Evolutionary conservation across 2,329 filamentous ascomycete genomes (phyloP).

Genomic region (Metarhizium guizhouense): DNA sequence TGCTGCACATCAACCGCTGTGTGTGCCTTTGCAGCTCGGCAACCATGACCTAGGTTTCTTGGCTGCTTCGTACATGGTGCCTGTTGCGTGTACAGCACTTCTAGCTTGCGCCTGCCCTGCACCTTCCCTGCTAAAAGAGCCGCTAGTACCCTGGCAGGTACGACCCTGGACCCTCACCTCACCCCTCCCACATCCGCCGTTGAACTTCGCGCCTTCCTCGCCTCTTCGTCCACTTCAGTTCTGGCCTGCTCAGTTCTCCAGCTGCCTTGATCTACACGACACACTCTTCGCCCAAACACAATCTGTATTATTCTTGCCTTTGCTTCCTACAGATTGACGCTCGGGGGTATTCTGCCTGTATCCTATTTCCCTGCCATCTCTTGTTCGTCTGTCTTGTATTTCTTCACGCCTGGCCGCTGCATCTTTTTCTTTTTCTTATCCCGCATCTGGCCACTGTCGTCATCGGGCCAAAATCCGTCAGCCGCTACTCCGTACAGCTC

Average conservation of each 20-base stretch:
- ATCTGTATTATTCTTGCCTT: background rate
- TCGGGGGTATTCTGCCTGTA: background rate
- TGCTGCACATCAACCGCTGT: too few relatives aligned
- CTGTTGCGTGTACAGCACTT: background rate
- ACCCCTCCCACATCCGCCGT: background rate
- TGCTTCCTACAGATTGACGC: background rate
- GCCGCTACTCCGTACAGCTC: background rate
- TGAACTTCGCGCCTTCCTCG: background rate
- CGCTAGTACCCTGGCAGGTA: background rate
- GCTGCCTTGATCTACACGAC: background rate
- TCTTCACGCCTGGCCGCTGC: background rate
- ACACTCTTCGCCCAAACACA: background rate
- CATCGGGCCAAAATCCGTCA: background rate
- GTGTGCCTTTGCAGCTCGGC: too few relatives aligned
- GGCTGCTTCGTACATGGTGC: background rate
- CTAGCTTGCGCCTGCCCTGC: background rate
- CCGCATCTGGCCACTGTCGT: constrained; percentile 1
- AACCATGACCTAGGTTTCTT: too few relatives aligned
- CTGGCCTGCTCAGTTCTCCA: background rate
- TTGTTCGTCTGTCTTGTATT: background rate
- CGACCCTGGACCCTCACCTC: background rate
- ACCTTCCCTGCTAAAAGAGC: background rate
- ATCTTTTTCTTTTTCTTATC: background rate
- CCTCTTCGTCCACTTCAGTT: background rate
- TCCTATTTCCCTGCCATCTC: background rate